A percentile compares a stretch with the other conserved stretches of the same genome.
Evolutionary conservation across 1,139 yeast genomes (phyloP).

Genomic region (Pichia terricola): DNA sequence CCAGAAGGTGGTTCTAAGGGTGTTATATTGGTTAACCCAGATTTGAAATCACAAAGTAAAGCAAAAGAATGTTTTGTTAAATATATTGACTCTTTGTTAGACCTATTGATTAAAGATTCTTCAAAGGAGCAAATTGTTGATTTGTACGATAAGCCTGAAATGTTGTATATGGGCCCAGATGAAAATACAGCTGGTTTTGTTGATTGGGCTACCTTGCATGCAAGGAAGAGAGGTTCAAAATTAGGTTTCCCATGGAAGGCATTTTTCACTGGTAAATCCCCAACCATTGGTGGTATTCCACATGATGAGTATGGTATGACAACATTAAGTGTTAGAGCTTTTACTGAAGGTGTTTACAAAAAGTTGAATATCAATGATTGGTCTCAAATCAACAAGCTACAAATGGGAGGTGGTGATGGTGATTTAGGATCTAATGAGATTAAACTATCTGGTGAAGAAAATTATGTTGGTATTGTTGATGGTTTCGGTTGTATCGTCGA

Average conservation of each 20-base stretch:
- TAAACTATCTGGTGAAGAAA: constrained; percentile 66
- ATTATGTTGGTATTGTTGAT: constrained; percentile 82
- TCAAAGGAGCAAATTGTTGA: constrained; percentile 83
- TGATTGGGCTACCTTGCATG: constrained; percentile 98
- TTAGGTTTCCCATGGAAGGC: constrained; percentile 99
- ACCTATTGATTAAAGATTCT: constrained; percentile 62
- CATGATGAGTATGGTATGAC: constrained; percentile 99
- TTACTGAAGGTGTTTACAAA: constrained; percentile 80
- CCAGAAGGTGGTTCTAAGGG: constrained; percentile 99
- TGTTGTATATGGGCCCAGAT: constrained; percentile 94
- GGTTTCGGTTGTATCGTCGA: constrained; percentile 95
- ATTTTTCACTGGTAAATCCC: constrained; percentile 92
- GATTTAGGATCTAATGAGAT: constrained; percentile 96
- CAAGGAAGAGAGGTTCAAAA: constrained; percentile 78
- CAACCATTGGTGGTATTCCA: constrained; percentile 91
- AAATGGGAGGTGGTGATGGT: constrained; percentile 99
- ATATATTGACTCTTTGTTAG: constrained; percentile 86
- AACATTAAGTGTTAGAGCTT: constrained; percentile 85
- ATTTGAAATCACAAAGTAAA: constrained; percentile 61
- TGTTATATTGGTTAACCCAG: constrained; percentile 78
- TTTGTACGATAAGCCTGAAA: constrained; percentile 74
- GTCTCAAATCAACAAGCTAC: constrained; percentile 61
- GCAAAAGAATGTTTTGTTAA: constrained; percentile 85
- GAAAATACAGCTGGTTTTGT: constrained; percentile 95
- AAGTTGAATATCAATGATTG: constrained; percentile 53